Percentiles rank a stretch among this genome's conserved stretches.
These are phyloP conservation scores for Chondrostereum purpureum DNA, from an alignment of 1,284 basidiomycete species.

Conservation along the genomic window DNA sequence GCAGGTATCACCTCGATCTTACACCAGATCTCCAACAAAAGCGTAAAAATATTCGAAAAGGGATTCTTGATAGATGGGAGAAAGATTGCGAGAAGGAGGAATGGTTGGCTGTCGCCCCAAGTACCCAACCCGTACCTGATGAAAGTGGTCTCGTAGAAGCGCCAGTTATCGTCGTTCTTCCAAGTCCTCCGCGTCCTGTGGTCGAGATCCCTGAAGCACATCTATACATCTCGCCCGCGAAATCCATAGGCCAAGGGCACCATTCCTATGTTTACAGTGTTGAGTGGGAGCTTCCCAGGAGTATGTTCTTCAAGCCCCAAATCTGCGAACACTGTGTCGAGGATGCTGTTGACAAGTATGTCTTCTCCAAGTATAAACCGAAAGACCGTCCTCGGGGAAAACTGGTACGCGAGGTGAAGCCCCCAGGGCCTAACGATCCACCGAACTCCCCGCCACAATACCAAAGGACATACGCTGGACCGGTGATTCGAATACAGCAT, in stretches of 20 bases:
- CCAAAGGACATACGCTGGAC: slow-evolving; percentile 1
- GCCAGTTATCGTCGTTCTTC: slow-evolving; percentile 5
- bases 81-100: too few relatives aligned
- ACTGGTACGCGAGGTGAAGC: background rate
- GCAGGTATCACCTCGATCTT: slow-evolving; percentile 15
- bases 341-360: slow-evolving; percentile 3
- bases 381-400: background rate
- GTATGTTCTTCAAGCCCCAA: slow-evolving; percentile 13
- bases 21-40: slow-evolving; percentile 2
- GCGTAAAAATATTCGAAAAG: background rate
- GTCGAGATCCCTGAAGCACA: slow-evolving; percentile 17
- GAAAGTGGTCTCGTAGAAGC: background rate
- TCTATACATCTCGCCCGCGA: slow-evolving; percentile 18
- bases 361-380: background rate
- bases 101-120: too few relatives aligned
- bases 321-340: slow-evolving; percentile 11
- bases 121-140: background rate
- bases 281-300: slow-evolving; percentile 19
- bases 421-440: background rate
- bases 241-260: slow-evolving; percentile 16
- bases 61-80: background rate
- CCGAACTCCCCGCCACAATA: background rate
- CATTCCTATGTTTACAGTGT: slow-evolving; percentile 21
- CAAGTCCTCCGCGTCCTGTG: slow-evolving; percentile 11
- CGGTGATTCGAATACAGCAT: background rate